These are phyloP conservation scores for Epichloe sp. DNA, from an alignment of 2,329 filamentous ascomycete species.

Conservation along the genomic window DNA sequence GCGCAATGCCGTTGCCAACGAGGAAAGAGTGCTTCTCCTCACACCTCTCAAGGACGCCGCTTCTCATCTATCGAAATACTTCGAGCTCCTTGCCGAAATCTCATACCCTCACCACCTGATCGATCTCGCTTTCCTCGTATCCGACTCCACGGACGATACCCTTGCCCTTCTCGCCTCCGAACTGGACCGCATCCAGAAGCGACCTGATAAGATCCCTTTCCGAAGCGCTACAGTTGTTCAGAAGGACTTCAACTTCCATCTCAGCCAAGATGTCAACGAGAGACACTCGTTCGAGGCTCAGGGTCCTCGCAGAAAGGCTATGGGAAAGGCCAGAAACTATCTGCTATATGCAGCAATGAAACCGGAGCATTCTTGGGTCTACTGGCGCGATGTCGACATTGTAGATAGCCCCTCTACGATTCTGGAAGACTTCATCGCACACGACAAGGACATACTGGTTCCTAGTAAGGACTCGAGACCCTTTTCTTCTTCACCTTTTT, in stretches of 20 bases:
- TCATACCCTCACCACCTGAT: slow-evolving; percentile 93
- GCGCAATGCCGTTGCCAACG: slow-evolving; percentile 60
- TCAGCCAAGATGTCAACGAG: slow-evolving; percentile 70
- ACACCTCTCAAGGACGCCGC: slow-evolving; percentile 88
- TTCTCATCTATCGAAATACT: slow-evolving; percentile 72
- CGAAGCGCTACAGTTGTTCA: slow-evolving; percentile 72
- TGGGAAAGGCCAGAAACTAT: slow-evolving; percentile 87
- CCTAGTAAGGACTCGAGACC: slow-evolving; percentile 55
- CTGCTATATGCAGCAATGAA: slow-evolving; percentile 73
- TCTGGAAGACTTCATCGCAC: slow-evolving; percentile 87
- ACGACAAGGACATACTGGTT: slow-evolving; percentile 85
- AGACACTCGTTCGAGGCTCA: slow-evolving; percentile 80
- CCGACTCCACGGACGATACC: slow-evolving; percentile 85
- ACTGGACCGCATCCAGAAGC: slow-evolving; percentile 75
- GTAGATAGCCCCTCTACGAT: slow-evolving; percentile 78
- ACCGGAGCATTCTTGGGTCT: slow-evolving; percentile 94
- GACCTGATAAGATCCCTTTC: slow-evolving; percentile 70
- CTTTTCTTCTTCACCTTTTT: neutral
- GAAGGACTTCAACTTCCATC: slow-evolving; percentile 72
- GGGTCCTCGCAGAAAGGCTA: slow-evolving; percentile 76
- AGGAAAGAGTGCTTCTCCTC: slow-evolving; percentile 80
- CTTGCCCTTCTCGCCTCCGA: slow-evolving; percentile 75
- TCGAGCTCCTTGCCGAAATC: slow-evolving; percentile 79
- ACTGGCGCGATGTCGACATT: slow-evolving; percentile 97
- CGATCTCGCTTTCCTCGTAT: slow-evolving; percentile 87